These are phyloP conservation scores for Zhuliangozyma parablackwelliae DNA, from an alignment of 1,139 yeast species.

Conservation along the genomic window DNA sequence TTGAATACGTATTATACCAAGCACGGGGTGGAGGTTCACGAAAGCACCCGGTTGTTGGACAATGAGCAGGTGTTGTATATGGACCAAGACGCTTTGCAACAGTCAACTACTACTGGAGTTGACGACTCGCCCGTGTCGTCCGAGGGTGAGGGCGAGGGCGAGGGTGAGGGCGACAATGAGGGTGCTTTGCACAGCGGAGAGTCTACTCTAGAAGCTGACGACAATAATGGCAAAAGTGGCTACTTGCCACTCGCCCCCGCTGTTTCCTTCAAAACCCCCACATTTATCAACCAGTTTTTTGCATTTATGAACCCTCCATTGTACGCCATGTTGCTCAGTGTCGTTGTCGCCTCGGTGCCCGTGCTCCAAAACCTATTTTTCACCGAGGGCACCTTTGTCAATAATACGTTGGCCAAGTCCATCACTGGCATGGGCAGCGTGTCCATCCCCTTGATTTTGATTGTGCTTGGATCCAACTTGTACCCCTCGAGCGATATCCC, in stretches of 20 bases:
- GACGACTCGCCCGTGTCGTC: no score
- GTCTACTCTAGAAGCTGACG: no score
- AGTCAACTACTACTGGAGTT: no score
- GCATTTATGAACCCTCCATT: constrained; percentile 89
- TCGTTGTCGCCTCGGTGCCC: constrained; percentile 79
- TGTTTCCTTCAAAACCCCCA: no score
- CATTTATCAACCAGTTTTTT: constrained; percentile 21
- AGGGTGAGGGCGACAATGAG: no score
- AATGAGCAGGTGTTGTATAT: constrained; percentile 8
- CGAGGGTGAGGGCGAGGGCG: constrained; percentile 2
- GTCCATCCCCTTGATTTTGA: constrained; percentile 78
- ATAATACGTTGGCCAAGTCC: constrained; percentile 73
- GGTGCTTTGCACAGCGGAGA: no score
- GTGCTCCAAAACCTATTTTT: constrained; percentile 63
- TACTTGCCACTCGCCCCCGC: no score
- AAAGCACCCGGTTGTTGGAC: constrained; percentile 8
- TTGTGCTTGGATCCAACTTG: constrained; percentile 73
- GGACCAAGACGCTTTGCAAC: no score
- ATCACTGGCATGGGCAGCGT: constrained; percentile 78
- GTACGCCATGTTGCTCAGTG: constrained; percentile 83
- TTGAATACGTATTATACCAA: constrained; percentile 26
- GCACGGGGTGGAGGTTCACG: constrained; percentile 10
- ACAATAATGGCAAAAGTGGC: no score
- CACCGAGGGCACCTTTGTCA: constrained; percentile 50
- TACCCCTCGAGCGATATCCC: constrained; percentile 65